Evolutionary conservation across 345 rosid genomes (phyloP), one percentile per base, ranked within the genome.

Genomic region (Gossypium ekmanianum): DNA sequence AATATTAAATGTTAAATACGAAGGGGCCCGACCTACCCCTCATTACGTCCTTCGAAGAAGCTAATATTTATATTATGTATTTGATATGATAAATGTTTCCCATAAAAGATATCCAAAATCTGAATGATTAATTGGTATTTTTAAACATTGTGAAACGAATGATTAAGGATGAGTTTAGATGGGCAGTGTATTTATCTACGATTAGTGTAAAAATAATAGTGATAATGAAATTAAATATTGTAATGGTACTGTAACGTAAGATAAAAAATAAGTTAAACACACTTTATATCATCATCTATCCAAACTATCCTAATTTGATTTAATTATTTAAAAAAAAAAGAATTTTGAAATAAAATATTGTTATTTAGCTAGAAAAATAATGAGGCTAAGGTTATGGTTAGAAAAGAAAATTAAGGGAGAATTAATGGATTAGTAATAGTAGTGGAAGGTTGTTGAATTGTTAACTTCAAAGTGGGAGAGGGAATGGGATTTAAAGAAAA

Each of bases 181-280:
- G 6, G 0, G 0, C 0, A 0, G 0, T 34, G 0, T 34, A 0
- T 34, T 34, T 4, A 34, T 34, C 0, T 34, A 4, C 0, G 1
- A 1, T 34, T 34, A 4, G 39, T 34, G 0, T 34, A 34, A 34
- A 34, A 34, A 0, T 4, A 34, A 6, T 4, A 0, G 6, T 34
- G 6, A 4, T 0, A 1, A 34, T 34, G 1, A 0, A 0, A 4
- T 4, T 34, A 34, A 0, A 34, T 34, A 34, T 34, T 34, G 0
- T 29, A 4, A 29, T 29, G 0, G 0, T 4, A 29, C 6, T 4
- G 0, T 4, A 34, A 6, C 1, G 6, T 4, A 1, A 34, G 1
- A 4, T 0, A 34, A 34, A 34, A 29, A 34, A 0, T 34, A 34
- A 34, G 6, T 1, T 4, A 34, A 34, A 34, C 6, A 4, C 0